phyloP scores from a whole-genome alignment of 2,329 filamentous ascomycete genomes.

The Aspergillus fijiensis region DNA sequence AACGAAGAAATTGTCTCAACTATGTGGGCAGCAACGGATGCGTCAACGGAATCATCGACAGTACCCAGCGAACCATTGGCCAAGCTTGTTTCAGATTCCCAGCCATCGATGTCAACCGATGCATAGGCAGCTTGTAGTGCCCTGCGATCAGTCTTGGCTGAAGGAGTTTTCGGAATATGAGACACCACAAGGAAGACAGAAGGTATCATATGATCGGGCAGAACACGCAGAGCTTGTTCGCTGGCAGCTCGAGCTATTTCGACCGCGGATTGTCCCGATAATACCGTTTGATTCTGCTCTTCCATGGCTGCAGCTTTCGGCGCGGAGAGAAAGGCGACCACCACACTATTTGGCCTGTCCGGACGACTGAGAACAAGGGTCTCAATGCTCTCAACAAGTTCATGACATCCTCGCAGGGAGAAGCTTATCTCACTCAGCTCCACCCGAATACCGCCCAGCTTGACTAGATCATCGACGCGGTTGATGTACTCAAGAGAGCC shows the following conservation, averaged over 20 bases:
- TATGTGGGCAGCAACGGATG: slow-evolving; percentile 13
- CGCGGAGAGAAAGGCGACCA: slow-evolving; percentile 38
- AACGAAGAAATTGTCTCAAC: slow-evolving; percentile 25
- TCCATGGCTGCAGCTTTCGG: slow-evolving; percentile 14
- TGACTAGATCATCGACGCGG: slow-evolving; percentile 30
- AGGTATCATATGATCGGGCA: slow-evolving; percentile 38
- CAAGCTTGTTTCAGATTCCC: slow-evolving; percentile 26
- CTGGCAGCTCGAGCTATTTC: slow-evolving; percentile 25
- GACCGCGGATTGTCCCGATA: slow-evolving; percentile 19
- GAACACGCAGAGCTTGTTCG: slow-evolving; percentile 17
- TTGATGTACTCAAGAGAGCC: slow-evolving; percentile 28
- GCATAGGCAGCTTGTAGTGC: slow-evolving; percentile 27
- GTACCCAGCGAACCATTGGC: background rate
- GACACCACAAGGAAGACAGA: slow-evolving; percentile 32
- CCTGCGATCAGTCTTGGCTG: slow-evolving; percentile 37
- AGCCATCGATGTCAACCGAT: slow-evolving; percentile 26
- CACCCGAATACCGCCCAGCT: slow-evolving; percentile 29
- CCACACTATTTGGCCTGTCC: slow-evolving; percentile 30
- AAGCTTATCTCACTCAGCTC: slow-evolving; percentile 36
- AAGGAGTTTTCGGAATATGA: slow-evolving; percentile 30
- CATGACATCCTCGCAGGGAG: slow-evolving; percentile 31
- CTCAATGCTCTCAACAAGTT: slow-evolving; percentile 33
- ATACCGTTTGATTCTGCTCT: slow-evolving; percentile 10
- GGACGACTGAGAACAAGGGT: slow-evolving; percentile 32
- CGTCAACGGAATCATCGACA: background rate